Base-by-base conservation (phyloP, 805 yeast genomes). In the Hanseniaspora jakobsenii region DNA sequence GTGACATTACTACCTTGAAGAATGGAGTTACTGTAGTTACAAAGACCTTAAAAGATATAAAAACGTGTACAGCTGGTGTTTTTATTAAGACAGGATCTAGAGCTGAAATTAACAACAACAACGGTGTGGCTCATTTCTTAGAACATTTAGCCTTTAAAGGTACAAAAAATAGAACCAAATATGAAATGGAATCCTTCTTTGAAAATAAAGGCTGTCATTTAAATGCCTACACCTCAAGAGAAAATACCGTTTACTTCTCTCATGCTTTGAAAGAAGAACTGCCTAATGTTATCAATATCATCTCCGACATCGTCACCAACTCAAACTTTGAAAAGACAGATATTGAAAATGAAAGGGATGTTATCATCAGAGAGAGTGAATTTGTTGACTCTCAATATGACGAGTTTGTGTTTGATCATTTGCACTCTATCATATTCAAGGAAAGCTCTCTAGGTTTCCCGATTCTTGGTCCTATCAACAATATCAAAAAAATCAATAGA, bases 41-140 rank as follows among this genome's bases (percentile, higher is more conserved):
- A 36, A 97, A 91, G 60, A 57, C 70, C 35, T 75, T 82, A 59
- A 97, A 97, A 9, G 78, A 81, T 50, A 78, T 93, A 6, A 72
- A 80, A 53, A 86, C 96, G 35, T 97, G 98, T 49, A 91, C 98
- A 2, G 95, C 91, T 12, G 98, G 97, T 2, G 89, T 91, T 45
- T 93, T 95, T 89, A 86, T 91, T 50, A 95, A 91, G 64, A 95
- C 98, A 32, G 99, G 99, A 2, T 87, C 96, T 3, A 72, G 99
- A 50, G 97, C 97, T 3, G 99, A 91, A 63, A 80, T 77, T 55
- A 69, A 69, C 36, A 76, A 82, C 55, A 71, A 71, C 57, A 86
- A 86, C 54, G 99, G 99, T 38, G 87, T 97, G 6, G 99, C 99
- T 0, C 99, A 91, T 65, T 91, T 91, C 60, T 66, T 91, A 47